Evolutionary conservation across 768 basidiomycete genomes (phyloP).

Genomic region (Mycena latifolia): DNA sequence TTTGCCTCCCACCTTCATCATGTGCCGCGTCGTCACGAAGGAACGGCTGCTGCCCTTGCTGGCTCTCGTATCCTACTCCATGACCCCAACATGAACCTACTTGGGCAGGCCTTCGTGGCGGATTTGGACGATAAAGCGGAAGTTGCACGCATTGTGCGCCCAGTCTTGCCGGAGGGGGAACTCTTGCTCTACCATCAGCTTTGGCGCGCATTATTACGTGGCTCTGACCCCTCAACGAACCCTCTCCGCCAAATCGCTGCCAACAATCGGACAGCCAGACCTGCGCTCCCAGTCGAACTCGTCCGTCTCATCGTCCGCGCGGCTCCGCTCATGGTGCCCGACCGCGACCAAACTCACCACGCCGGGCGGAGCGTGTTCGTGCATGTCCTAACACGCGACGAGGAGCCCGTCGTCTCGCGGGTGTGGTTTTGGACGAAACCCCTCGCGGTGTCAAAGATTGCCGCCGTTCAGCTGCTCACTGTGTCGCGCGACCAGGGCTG

Average conservation of each 20-base stretch:
- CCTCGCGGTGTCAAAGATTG: background rate
- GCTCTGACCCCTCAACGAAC: background rate
- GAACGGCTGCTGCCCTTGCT: too few species aligned
- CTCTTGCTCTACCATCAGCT: conserved; percentile 18
- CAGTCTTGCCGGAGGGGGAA: background rate
- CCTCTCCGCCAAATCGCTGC: too few species aligned
- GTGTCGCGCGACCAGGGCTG: conserved; percentile 14
- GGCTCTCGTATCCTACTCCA: too few species aligned
- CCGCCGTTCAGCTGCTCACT: conserved; percentile 20
- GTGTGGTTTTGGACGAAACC: conserved; percentile 28
- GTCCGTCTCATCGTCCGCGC: conserved; percentile 22
- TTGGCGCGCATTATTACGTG: conserved; percentile 20
- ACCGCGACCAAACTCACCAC: conserved; percentile 11
- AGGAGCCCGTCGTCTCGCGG: conserved; percentile 8
- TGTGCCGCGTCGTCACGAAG: too few species aligned
- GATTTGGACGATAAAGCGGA: too few species aligned
- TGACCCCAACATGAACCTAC: too few species aligned
- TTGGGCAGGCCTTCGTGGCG: too few species aligned
- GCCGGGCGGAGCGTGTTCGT: conserved; percentile 4
- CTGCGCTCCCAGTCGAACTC: conserved; percentile 24
- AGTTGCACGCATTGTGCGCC: background rate
- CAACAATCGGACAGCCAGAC: background rate
- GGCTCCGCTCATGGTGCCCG: conserved; percentile 14
- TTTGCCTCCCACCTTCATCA: too few species aligned
- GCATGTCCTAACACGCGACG: conserved; percentile 1